Base-by-base conservation (phyloP, 345 rosid genomes). In the Boechera stricta region DNA sequence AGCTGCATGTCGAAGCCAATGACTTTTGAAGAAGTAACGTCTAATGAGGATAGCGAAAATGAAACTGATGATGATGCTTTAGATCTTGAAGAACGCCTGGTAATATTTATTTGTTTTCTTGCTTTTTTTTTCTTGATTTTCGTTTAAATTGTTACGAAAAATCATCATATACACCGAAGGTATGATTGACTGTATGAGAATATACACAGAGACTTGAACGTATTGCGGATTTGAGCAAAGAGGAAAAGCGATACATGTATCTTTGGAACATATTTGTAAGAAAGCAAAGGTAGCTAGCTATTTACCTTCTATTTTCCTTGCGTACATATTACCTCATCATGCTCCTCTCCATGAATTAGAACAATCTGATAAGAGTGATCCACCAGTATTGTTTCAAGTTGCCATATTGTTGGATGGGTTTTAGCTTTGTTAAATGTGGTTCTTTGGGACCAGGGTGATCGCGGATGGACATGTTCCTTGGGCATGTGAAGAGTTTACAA, bases 231-330 rank as follows among this genome's bases (percentile, higher is more conserved):
- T 91, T 83, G 69, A 87, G 92, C 78, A 85, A 82, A 60, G 94
- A 90, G 71, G 92, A 90, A 71, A 94, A 89, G 80, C 84, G 79
- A 47, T 86, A 87, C 44, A 94, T 94, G 96, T 90, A 82, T 81
- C 86, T 87, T 45, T 94, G 98, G 98, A 91, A 91, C 82, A 87
- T 88, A 7, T 91, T 91, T 67, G 87, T 89, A 63, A 84, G 92
- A 75, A 90, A 87, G 79, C 91, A 89, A 79, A 84, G 83, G 93
- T 89, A 80, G 42, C 4, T 89, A 80, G 42, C 4, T 21, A 4
- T 16, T 3, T 12, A 28, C 5, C 21, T 10, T 10, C n/a, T 8
- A 52, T 26, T 26, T 2, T 35, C 28, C 31, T 49, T 63, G 48
- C 41, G 15, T 41, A 18, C 41, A n/a, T 47, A 0, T 69, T n/a